Conservation (phyloP, 192 early-diverging fungal genomes). For the Gryganskiella cystojenkinii region DNA sequence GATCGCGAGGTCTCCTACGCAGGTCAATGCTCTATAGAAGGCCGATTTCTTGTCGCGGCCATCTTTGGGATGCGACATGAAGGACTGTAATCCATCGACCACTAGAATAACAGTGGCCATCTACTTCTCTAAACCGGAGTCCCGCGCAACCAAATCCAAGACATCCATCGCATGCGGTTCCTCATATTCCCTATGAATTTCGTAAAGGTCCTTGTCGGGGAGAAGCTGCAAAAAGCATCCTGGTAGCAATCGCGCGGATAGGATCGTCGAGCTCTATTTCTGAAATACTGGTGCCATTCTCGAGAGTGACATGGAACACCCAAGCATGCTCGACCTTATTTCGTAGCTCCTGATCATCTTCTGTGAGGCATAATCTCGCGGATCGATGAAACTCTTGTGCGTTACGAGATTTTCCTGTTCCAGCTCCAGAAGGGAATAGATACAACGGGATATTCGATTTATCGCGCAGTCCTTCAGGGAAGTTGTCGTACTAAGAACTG, state of each 20-base stretch:
- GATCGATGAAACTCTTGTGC: slow-evolving; percentile 36
- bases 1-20: slow-evolving; percentile 36
- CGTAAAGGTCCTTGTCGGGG: slow-evolving; percentile 6
- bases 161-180: slow-evolving; percentile 22
- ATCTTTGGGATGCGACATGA: slow-evolving; percentile 16
- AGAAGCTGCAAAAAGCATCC: slow-evolving; percentile 50
- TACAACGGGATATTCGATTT: slow-evolving; percentile 32
- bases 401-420: slow-evolving; percentile 38
- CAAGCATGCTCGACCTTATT: slow-evolving; percentile 34
- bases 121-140: slow-evolving; percentile 16
- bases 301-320: slow-evolving; percentile 48
- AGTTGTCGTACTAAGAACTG: slow-evolving; percentile 9
- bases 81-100: slow-evolving; percentile 41
- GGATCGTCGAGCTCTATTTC: slow-evolving; percentile 4
- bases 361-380: slow-evolving; percentile 18
- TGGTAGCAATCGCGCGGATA: slow-evolving; percentile 26
- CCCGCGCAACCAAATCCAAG: slow-evolving; percentile 22
- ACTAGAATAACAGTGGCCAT: slow-evolving; percentile 40
- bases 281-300: slow-evolving; percentile 33
- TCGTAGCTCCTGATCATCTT: slow-evolving; percentile 23
- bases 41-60: slow-evolving; percentile 19
- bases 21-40: slow-evolving; percentile 33
- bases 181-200: slow-evolving; percentile 32
- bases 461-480: slow-evolving; percentile 8
- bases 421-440: slow-evolving; percentile 24